Conservation (phyloP, 2,329 filamentous ascomycete genomes). For the Laburnicola sp. region DNA sequence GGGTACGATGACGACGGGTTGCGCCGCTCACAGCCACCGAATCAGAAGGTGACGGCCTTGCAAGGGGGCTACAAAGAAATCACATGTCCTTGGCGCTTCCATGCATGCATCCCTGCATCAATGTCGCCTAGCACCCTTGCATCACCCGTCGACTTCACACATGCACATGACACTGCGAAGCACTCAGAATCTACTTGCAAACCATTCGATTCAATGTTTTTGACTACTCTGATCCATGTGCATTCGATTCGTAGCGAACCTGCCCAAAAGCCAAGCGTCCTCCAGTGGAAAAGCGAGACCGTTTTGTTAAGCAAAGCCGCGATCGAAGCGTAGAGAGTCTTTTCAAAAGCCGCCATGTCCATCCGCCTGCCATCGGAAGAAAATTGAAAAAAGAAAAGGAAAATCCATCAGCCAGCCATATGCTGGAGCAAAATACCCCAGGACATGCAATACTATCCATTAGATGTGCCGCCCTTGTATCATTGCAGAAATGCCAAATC, state of each 20-base stretch:
- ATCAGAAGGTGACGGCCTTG: conserved; percentile 8
- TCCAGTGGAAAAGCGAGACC: neutral
- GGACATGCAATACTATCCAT: neutral
- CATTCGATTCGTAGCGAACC: conserved; percentile 1
- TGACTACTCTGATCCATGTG: neutral
- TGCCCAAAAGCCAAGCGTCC: neutral
- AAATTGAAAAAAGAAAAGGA: neutral
- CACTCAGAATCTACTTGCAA: neutral
- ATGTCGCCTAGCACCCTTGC: too few relatives aligned
- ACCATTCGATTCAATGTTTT: neutral
- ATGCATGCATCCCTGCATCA: neutral
- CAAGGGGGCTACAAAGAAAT: conserved; percentile 1
- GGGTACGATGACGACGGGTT: neutral
- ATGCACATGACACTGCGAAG: neutral
- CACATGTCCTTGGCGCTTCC: neutral
- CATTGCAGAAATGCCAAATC: neutral
- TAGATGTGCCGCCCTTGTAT: neutral
- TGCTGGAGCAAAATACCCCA: neutral
- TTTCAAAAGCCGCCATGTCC: neutral
- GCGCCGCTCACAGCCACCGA: conserved; percentile 3
- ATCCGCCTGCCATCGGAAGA: neutral
- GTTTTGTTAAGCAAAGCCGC: neutral
- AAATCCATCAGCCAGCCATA: neutral
- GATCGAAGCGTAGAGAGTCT: conserved; percentile 6
- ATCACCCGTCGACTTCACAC: neutral